phyloP scores from a whole-genome alignment of 768 basidiomycete species.

The Trametes gibbosa region DNA sequence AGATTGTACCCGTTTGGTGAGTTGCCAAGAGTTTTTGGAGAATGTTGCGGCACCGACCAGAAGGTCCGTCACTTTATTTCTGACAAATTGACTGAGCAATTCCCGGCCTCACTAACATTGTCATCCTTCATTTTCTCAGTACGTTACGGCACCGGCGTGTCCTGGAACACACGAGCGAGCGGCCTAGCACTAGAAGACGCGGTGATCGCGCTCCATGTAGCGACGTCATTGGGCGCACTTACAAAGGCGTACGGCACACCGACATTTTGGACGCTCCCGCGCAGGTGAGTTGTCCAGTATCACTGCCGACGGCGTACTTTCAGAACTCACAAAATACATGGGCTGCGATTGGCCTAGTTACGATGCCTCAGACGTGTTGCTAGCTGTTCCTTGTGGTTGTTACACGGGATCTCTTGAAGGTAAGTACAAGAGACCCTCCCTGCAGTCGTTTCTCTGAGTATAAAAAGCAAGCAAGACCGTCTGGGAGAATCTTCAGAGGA shows the following conservation, averaged over 20 bases:
- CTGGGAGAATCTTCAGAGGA: not conserved
- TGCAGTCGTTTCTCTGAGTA: not conserved
- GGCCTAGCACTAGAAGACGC: not conserved
- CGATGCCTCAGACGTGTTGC: not conserved
- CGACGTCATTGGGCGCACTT: not conserved
- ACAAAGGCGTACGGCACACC: not conserved
- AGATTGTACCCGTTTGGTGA: not conserved
- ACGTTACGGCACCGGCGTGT: not conserved
- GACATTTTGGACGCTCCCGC: constrained; percentile 3
- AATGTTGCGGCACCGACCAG: not conserved
- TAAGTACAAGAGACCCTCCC: no score
- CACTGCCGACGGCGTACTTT: not conserved
- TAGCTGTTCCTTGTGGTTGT: not conserved
- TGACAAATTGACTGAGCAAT: not conserved
- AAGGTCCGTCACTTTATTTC: not conserved
- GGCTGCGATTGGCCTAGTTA: not conserved
- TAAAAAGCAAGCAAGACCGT: not conserved
- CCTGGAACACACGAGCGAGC: not conserved
- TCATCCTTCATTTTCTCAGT: not conserved
- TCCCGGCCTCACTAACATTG: not conserved
- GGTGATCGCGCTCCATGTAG: not conserved
- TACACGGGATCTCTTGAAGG: not conserved
- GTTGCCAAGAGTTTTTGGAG: not conserved
- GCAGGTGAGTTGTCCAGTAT: not conserved
- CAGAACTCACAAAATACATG: not conserved